Base-by-base conservation (phyloP, 352 stramenopile genomes). In the Globisporangium barbulae region DNA sequence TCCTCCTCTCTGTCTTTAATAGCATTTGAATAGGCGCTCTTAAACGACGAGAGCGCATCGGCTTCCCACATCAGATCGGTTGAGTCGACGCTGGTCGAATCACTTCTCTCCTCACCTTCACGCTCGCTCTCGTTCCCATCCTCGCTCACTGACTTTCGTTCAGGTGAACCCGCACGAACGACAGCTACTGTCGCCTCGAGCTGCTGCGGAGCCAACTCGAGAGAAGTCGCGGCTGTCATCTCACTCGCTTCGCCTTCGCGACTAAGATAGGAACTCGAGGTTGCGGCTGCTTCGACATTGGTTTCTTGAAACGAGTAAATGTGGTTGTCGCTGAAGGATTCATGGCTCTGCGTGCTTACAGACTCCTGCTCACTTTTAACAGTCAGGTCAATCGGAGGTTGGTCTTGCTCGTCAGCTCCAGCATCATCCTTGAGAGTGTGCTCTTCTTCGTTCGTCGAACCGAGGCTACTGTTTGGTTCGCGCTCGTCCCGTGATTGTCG, bases 41-140 rank as follows among this genome's bases (percentile, higher is more conserved):
- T 45, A 13, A 77, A 53, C 21, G 25, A 39, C 10, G 45, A 56
- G 61, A 79, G 70, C 7, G 59, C 69, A 28, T 79, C 69, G 2
- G 70, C 69, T 30, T 79, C 72, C 67, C 74, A 63, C 63, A 79
- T 68, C 22, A 79, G 52, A 21, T 76, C 69, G 33, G 21, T 69
- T 35, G 72, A 79, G 48, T 79, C 69, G 17, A 76, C 68, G 39
- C 72, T 79, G 17, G 54, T 68, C 7, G 30, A 42, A 8, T 19
- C 28, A 5, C 42, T 49, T 61, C 56, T 5, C 33, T 53, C 39
- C n/a, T 28, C 31, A 22, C 41, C 63, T 6, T 50, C 56, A 5
- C 69, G 47, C 2, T 62, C 69, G 33, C 28, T 31, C 2, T 62
- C 69, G 33, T 17, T 31, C 19, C 35, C 41, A 13, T 9, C 49